Evolutionary conservation across 495 filamentous ascomycete species (phyloP).

Genomic region (Aspergillus baeticus): DNA sequence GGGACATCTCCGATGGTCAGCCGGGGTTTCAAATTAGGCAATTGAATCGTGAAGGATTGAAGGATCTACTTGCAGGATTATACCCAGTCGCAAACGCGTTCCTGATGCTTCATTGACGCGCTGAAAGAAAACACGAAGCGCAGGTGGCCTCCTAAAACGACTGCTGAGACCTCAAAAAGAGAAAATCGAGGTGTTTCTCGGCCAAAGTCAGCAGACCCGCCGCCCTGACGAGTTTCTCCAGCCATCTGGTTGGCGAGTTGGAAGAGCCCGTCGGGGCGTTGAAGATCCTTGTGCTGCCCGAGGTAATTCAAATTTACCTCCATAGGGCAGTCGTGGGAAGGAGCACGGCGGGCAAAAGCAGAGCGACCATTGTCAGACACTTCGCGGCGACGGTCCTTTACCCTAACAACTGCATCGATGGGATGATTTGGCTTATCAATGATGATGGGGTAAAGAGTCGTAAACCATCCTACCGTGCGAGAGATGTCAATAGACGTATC

Average conservation of each 20-base stretch:
- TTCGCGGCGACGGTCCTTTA: slow-evolving; percentile 20
- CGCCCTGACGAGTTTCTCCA: slow-evolving; percentile 41
- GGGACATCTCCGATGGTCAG: slow-evolving; percentile 8
- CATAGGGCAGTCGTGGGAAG: slow-evolving; percentile 47
- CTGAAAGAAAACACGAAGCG: slow-evolving; percentile 64
- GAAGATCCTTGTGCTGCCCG: slow-evolving; percentile 51
- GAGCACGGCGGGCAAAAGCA: slow-evolving; percentile 19
- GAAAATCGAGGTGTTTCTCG: slow-evolving; percentile 58
- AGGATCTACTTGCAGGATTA: not conserved
- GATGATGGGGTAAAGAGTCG: slow-evolving; percentile 16
- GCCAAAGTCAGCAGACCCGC: slow-evolving; percentile 56
- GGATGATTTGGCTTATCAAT: not conserved
- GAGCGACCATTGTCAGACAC: slow-evolving; percentile 26
- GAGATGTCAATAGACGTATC: slow-evolving; percentile 3
- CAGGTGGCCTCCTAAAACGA: slow-evolving; percentile 56
- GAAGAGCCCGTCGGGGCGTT: slow-evolving; percentile 19
- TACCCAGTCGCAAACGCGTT: slow-evolving; percentile 41
- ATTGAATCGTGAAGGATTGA: not conserved
- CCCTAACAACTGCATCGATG: not conserved
- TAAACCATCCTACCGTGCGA: slow-evolving; percentile 7
- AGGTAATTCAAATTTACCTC: slow-evolving; percentile 63
- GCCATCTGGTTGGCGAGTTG: slow-evolving; percentile 38
- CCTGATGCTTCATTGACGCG: slow-evolving; percentile 55
- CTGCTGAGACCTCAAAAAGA: slow-evolving; percentile 62
- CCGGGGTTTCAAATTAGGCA: not conserved